These are phyloP conservation scores for Ogataea paraovalis DNA, from an alignment of 805 yeast species.

Conservation along the genomic window DNA sequence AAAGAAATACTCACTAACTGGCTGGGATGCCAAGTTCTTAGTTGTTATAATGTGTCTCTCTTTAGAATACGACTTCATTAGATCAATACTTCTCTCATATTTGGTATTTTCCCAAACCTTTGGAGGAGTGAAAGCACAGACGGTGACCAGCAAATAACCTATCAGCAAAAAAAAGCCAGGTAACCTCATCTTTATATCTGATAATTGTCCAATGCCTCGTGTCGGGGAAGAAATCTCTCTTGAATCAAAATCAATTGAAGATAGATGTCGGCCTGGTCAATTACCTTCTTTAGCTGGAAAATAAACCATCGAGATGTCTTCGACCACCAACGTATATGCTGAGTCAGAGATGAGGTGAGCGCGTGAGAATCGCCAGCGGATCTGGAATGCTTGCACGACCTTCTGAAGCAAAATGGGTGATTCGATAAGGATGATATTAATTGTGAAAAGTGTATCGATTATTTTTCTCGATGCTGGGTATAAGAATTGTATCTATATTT, in stretches of 20 bases:
- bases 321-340: background rate
- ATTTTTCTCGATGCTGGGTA: no score
- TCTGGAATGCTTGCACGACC: background rate
- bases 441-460: no score
- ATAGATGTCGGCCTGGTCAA: background rate
- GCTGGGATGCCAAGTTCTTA: conserved; percentile 52
- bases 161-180: conserved; percentile 2
- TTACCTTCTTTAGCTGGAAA: background rate
- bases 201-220: background rate
- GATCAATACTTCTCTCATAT: conserved; percentile 56
- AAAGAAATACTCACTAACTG: conserved; percentile 53
- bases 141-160: conserved; percentile 3
- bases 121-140: conserved; percentile 15
- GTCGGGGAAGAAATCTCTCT: no score
- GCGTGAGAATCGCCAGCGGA: no score
- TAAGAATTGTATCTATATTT: no score
- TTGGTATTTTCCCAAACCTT: conserved; percentile 53
- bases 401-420: no score
- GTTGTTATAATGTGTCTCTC: conserved; percentile 55
- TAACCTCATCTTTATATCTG: conserved; percentile 4
- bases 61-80: conserved; percentile 59
- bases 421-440: no score
- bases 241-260: no score
- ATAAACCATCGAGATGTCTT: background rate
- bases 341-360: no score